Percentiles rank a stretch among this genome's conserved stretches.
Conservation (phyloP, 75 land plant genomes). For the Gnetum montanum region DNA sequence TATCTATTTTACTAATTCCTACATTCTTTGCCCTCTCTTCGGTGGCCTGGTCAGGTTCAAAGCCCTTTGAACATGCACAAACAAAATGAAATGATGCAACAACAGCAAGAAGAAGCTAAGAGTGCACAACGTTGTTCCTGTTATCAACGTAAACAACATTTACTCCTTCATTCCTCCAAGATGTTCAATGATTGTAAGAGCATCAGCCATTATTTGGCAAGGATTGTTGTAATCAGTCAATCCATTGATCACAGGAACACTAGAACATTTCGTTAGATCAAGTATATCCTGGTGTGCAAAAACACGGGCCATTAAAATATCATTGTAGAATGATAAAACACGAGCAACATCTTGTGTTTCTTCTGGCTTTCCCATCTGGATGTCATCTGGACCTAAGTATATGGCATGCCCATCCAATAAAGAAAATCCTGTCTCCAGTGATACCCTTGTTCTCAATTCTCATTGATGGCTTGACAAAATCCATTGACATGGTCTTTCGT, state of each 20-base stretch:
- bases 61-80: constrained; percentile 89
- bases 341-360: constrained; percentile 96
- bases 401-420: constrained; percentile 94
- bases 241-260: constrained; percentile 90
- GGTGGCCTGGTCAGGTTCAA: constrained; percentile 78
- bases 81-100: constrained; percentile 89
- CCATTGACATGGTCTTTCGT: constrained; percentile 95
- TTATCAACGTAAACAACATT: constrained; percentile 95
- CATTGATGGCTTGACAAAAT: constrained; percentile 98
- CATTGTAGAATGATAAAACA: constrained; percentile 88
- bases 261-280: constrained; percentile 77
- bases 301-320: constrained; percentile 91
- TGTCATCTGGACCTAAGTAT: constrained; percentile 91
- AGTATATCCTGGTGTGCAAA: constrained; percentile 82
- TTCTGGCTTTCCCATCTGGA: constrained; percentile 96
- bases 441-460: constrained; percentile 94
- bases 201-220: constrained; percentile 98
- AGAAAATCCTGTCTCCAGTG: constrained; percentile 95
- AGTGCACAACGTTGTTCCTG: constrained; percentile 77
- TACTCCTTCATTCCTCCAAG: constrained; percentile 66
- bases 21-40: constrained; percentile 55
- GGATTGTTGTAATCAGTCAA: constrained; percentile 96
- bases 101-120: constrained; percentile 79
- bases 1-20: constrained; percentile 86
- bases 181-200: constrained; percentile 88